phyloP scores from a whole-genome alignment of 148 eudicot genomes.

The Tetragonia tetragonoides region DNA sequence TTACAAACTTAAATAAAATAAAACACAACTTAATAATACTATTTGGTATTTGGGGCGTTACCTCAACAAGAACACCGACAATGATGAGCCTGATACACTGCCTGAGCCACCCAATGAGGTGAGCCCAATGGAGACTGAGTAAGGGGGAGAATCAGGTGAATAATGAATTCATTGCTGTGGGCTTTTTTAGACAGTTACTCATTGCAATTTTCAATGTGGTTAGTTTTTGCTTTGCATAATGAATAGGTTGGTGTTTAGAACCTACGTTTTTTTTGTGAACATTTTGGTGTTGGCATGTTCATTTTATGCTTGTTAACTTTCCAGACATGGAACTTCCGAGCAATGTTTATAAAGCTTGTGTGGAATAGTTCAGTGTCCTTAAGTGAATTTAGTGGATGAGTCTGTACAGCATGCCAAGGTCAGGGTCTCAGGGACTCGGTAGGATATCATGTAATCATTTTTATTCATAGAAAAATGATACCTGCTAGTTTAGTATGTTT shows the following conservation, averaged over 20 bases:
- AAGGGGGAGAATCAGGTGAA: not conserved
- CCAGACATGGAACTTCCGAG: not conserved
- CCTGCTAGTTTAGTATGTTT: too few species aligned
- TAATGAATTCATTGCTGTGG: not conserved
- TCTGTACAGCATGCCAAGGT: not conserved
- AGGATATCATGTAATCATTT: too few species aligned
- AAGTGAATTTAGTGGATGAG: not conserved
- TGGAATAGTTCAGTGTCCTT: too few species aligned
- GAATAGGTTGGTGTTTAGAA: not conserved
- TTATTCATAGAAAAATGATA: too few species aligned
- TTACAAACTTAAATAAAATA: too few species aligned
- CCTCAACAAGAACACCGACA: too few species aligned
- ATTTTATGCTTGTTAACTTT: not conserved
- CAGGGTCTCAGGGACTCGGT: too few species aligned
- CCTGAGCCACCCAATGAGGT: slow-evolving; percentile 20
- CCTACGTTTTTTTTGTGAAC: not conserved
- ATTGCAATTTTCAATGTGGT: not conserved
- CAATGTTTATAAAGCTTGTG: not conserved
- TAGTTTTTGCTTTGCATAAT: not conserved
- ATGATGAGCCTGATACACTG: slow-evolving; percentile 1
- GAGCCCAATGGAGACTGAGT: slow-evolving; percentile 22
- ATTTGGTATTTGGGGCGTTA: too few species aligned
- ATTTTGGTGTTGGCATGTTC: not conserved
- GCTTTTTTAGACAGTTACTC: not conserved
- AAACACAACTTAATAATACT: too few species aligned